phyloP scores from a whole-genome alignment of 495 filamentous ascomycete genomes.

The Mytilinidion resinicola region DNA sequence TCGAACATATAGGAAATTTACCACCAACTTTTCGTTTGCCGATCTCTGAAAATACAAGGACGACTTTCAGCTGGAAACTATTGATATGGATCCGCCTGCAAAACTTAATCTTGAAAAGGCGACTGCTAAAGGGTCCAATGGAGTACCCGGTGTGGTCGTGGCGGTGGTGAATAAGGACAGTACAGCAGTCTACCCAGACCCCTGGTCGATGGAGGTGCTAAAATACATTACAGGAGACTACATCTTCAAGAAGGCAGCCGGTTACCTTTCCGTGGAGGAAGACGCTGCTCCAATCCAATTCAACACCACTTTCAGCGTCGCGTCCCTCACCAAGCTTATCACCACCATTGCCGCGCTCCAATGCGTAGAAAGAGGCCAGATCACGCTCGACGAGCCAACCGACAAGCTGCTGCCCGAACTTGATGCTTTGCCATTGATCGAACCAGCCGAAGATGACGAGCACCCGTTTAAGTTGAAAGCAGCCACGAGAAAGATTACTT shows the following conservation, averaged over 20 bases:
- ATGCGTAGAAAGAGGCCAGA: conserved; percentile 31
- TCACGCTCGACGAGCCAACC: conserved; percentile 32
- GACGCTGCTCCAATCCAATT: conserved; percentile 19
- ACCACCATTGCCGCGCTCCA: conserved; percentile 32
- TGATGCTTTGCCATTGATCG: conserved; percentile 20
- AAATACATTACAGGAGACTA: conserved; percentile 18
- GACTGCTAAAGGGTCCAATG: conserved; percentile 6
- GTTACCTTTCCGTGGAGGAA: conserved; percentile 9
- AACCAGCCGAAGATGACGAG: background rate
- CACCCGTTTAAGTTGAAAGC: background rate
- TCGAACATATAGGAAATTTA: too few species aligned
- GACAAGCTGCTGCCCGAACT: conserved; percentile 30
- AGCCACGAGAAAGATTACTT: conserved; percentile 13
- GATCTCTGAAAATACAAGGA: too few species aligned
- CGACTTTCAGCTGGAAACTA: too few species aligned
- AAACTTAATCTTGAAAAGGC: background rate
- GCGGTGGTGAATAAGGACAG: conserved; percentile 15
- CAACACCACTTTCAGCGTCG: conserved; percentile 25
- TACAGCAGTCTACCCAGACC: background rate
- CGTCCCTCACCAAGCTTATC: conserved; percentile 34
- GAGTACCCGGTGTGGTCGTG: conserved; percentile 3
- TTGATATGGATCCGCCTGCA: too few species aligned
- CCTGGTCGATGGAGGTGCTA: background rate
- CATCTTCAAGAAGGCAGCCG: conserved; percentile 23
- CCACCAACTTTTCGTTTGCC: too few species aligned